Evolutionary conservation across 129 eudicot genomes (phyloP), one percentile per base, ranked within the genome.

Genomic region (Mikania micrantha): DNA sequence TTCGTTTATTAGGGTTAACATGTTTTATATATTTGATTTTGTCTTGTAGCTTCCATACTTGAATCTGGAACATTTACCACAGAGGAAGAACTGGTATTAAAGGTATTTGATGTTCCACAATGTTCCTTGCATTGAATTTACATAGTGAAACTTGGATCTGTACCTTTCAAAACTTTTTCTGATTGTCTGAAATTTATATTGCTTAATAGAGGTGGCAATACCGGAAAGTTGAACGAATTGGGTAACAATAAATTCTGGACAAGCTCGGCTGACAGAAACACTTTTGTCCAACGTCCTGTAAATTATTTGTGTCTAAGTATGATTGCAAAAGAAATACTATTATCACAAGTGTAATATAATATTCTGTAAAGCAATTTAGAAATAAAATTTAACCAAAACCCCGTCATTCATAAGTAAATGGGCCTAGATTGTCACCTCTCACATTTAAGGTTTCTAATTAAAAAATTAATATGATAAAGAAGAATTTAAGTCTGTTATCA

Each of bases 71-170:
- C 78, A 24, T 11, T 56, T 63, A 85, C 82, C 54, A 64, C 82
- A 9, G 94, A 85, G n/a, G 91, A 88, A 79, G 80, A 84, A 48
- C 10, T 74, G 69, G 65, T 79, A 45, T 63, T 91, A 69, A 83
- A 88, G 96, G 97, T 87, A 82, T 58, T 31, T 7, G 42, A 57
- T 65, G 68, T 24, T 49, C 48, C 61, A 60, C 56, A 28, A 38
- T 49, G 50, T 24, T 57, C 9, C 64, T 50, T 49, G n/a, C 50
- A 24, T 63, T 49, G 11, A 7, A 48, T 62, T 52, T 35, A 48
- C 31, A 35, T 1, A 22, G 22, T 35, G 5, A 42, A 70, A 13
- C 21, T 20, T 58, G 1, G 60, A 35, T 59, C 32, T 40, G 34
- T 64, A 13, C 45, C 19, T 17, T 47, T 16, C 20, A 45, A 44